Percentiles rank a stretch among this genome's conserved stretches.
Conservation (phyloP, 2,329 filamentous ascomycete species). For the Colletotrichum liaoningense region DNA sequence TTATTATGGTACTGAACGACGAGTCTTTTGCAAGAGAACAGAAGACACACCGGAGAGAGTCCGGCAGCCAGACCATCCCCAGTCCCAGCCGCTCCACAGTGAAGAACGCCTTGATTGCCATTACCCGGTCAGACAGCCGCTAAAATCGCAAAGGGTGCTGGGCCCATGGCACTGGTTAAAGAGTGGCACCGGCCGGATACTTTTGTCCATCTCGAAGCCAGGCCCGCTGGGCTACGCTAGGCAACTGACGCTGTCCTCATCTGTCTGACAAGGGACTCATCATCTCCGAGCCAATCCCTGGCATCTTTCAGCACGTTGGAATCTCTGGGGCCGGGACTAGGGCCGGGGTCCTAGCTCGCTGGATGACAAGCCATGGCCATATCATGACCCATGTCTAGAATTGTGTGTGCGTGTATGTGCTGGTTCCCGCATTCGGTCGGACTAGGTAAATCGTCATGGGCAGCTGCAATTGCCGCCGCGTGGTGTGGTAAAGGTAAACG, state of each 20-base stretch:
- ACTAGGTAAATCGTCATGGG: not conserved
- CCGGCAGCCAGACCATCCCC: not conserved
- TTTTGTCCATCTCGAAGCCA: not conserved
- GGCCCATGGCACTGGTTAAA: constrained; percentile 29
- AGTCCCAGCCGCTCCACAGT: not conserved
- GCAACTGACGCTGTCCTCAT: not conserved
- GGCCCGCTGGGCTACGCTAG: constrained; percentile 2
- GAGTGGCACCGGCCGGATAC: constrained; percentile 30
- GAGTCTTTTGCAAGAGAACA: constrained; percentile 5
- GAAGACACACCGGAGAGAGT: not conserved
- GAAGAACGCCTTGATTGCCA: constrained; percentile 20
- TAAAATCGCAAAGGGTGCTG: constrained; percentile 9
- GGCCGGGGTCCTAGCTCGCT: constrained; percentile 4
- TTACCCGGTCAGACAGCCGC: constrained; percentile 16
- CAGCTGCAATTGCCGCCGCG: constrained; percentile 1
- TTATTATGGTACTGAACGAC: not conserved
- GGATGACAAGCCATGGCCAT: constrained; percentile 22
- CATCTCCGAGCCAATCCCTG: constrained; percentile 38
- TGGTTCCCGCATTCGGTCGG: constrained; percentile 18
- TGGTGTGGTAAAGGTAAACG: not conserved
- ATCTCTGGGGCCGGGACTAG: constrained; percentile 21
- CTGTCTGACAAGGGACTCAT: constrained; percentile 24
- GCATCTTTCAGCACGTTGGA: constrained; percentile 24
- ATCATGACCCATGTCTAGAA: constrained; percentile 6
- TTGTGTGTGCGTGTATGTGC: constrained; percentile 9